These are phyloP conservation scores for Furcasterigmium sp. DNA, from an alignment of 2,329 filamentous ascomycete genomes.

Conservation along the genomic window DNA sequence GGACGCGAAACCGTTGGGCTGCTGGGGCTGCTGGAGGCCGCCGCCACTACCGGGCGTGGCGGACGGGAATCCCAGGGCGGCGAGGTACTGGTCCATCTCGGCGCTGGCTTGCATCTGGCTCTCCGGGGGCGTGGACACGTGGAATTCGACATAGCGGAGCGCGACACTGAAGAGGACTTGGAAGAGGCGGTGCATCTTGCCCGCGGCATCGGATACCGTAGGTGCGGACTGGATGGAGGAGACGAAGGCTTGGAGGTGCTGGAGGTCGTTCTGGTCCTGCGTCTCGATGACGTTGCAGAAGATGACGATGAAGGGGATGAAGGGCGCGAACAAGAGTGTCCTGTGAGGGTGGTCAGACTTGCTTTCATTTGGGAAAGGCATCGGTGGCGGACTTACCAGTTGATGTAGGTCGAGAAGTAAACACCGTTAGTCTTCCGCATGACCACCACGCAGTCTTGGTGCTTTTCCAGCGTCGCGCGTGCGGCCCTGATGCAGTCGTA, in stretches of 20 bases:
- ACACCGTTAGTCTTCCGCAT: conserved; percentile 28
- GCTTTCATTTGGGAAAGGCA: neutral
- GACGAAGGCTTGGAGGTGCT: conserved; percentile 44
- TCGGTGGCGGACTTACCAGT: conserved; percentile 28
- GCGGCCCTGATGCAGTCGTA: conserved; percentile 36
- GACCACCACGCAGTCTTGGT: conserved; percentile 33
- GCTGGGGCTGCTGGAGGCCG: conserved; percentile 11
- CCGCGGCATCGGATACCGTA: conserved; percentile 40
- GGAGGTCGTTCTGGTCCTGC: conserved; percentile 31
- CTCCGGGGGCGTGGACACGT: conserved; percentile 21
- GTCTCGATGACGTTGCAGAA: conserved; percentile 47
- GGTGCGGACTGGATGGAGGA: conserved; percentile 43
- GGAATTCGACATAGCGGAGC: conserved; percentile 52
- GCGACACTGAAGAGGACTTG: conserved; percentile 54
- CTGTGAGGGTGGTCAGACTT: conserved; percentile 14
- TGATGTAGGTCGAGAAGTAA: conserved; percentile 32
- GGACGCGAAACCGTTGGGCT: neutral
- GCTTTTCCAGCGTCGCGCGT: conserved; percentile 31
- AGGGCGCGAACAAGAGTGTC: conserved; percentile 44
- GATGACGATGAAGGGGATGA: conserved; percentile 48
- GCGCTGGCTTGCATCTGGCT: conserved; percentile 24
- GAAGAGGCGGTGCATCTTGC: conserved; percentile 52
- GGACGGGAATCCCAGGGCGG: conserved; percentile 40
- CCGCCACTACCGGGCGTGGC: conserved; percentile 5
- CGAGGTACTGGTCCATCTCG: conserved; percentile 46